Conservation (phyloP, 208 protist species). For the Naegleria lovaniensis region DNA sequence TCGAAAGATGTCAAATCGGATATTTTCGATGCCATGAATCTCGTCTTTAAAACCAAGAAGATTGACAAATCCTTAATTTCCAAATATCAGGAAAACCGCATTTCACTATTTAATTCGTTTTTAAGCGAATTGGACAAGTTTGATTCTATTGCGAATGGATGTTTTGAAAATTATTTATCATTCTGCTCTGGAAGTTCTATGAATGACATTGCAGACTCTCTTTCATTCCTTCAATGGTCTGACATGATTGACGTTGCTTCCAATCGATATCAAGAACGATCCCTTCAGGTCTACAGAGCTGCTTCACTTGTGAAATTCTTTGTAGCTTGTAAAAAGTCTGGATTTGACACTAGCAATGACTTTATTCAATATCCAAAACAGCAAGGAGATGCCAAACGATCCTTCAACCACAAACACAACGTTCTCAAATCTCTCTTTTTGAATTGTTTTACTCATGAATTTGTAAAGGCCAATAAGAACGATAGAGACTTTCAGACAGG, state of each 20-base stretch:
- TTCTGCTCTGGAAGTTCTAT: not conserved
- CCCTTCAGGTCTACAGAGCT: not conserved
- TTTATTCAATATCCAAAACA: constrained; percentile 18
- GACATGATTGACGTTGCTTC: not conserved
- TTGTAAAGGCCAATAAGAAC: not conserved
- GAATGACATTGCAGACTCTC: not conserved
- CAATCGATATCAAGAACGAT: not conserved
- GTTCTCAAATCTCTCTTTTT: not conserved
- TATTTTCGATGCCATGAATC: not conserved
- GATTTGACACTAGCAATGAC: not conserved
- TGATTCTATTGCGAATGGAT: not conserved
- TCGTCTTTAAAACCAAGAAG: not conserved
- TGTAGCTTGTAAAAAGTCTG: not conserved
- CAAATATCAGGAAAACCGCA: not conserved
- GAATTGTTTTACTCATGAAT: not conserved
- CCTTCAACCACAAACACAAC: not conserved
- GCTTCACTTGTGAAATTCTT: not conserved
- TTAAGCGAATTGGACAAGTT: not conserved
- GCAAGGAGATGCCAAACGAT: not conserved
- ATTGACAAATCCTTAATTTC: not conserved
- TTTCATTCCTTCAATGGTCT: not conserved
- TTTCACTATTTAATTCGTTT: not conserved
- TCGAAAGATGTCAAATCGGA: not conserved
- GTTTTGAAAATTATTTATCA: constrained; percentile 23
- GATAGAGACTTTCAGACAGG: no score